Base-by-base conservation (phyloP, 1,284 basidiomycete genomes). In the Rhodotorula sp. region DNA sequence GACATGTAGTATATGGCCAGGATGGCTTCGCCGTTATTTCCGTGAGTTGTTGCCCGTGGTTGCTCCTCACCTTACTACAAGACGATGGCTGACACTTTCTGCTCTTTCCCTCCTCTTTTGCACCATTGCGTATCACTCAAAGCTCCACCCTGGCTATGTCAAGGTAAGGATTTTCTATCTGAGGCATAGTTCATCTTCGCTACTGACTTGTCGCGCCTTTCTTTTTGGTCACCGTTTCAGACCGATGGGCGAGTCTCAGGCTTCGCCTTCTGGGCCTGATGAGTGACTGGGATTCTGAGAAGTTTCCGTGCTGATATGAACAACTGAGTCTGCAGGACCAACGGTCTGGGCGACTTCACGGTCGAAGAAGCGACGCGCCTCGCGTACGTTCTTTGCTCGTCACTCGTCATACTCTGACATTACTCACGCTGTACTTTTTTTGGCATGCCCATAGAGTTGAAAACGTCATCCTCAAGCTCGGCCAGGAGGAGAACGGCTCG, bases 121-220 rank as follows among this genome's bases (percentile, higher is more conserved):
- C 39, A 39, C 39, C 39, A 39, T 39, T 39, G 39, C 39, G 39
- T 39, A 10, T 39, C 39, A 39, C 39, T 39, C 39, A 39, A 7
- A 39, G 39, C 5, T 60, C 59, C 59, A 60, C 29, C 47, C 60
- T 21, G 60, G 60, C 29, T 61, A 49, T 15, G 60, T 61, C 26
- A 49, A 61, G 26, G 48, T 12, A 7, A 56, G 54, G 7, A 26
- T 10, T 12, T 39, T 39, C 8, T 39, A 5, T 10, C 12, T 39
- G 39, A 39, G 39, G 8, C 39, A 12, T 39, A 10, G 39, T 39
- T 12, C 12, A 7, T 39, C 12, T 10, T 39, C 10, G 12, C 39
- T 39, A 10, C 39, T 39, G 39, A 39, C 39, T 39, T 12, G 12
- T 39, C 10, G 39, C 39, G 39, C 34, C 1, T 39, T 39, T 7